Conservation (phyloP, 805 yeast genomes). For the Danielia oregonensis region DNA sequence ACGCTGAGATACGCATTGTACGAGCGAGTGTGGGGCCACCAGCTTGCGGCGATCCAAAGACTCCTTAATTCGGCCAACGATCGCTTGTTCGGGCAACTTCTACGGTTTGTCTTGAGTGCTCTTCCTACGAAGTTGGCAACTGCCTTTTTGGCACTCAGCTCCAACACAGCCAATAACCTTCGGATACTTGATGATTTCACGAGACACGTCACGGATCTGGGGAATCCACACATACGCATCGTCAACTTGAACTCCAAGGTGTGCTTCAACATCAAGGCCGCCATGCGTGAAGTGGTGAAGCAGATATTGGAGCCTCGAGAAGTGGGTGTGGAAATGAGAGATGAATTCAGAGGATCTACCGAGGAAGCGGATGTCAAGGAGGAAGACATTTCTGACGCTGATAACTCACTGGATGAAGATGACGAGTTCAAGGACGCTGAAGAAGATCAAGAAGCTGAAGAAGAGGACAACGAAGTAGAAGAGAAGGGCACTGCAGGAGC, state of each 20-base stretch:
- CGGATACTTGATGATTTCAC: conserved; percentile 36
- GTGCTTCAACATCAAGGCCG: conserved; percentile 31
- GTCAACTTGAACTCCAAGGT: conserved; percentile 28
- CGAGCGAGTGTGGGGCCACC: conserved; percentile 26
- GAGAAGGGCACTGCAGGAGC: no score
- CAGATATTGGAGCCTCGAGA: conserved; percentile 21
- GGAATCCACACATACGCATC: conserved; percentile 16
- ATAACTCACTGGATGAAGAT: no score
- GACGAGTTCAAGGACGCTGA: conserved; percentile 2
- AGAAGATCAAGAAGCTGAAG: conserved; percentile 10
- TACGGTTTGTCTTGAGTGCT: conserved; percentile 19
- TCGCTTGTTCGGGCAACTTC: conserved; percentile 25
- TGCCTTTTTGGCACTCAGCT: conserved; percentile 34
- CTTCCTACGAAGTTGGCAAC: conserved; percentile 20
- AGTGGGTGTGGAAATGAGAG: no score
- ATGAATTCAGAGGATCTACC: neutral
- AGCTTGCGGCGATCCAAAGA: conserved; percentile 22
- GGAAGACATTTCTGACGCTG: conserved; percentile 1
- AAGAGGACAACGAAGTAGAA: conserved; percentile 15
- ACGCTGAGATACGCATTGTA: conserved; percentile 21
- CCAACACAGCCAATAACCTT: conserved; percentile 39
- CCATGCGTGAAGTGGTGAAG: conserved; percentile 30
- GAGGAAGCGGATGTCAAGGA: conserved; percentile 10
- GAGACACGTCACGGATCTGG: conserved; percentile 11
- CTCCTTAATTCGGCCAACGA: conserved; percentile 32